Conservation (phyloP, 2,329 filamentous ascomycete genomes). For the Curvularia sp. region DNA sequence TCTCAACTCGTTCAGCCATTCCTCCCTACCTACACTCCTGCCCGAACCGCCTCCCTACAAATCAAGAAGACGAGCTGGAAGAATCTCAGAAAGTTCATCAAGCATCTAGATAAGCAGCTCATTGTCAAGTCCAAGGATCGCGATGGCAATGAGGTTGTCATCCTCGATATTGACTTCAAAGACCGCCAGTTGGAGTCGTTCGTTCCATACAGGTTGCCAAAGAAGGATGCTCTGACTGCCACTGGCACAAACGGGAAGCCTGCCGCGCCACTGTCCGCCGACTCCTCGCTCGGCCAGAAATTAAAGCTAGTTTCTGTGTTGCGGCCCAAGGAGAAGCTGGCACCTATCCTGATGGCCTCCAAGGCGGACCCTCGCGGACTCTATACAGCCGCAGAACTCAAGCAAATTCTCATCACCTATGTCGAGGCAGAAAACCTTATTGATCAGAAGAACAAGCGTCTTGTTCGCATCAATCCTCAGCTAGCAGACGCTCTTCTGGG, state of each 20-base stretch:
- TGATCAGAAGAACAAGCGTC: constrained; percentile 65
- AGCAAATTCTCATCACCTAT: constrained; percentile 64
- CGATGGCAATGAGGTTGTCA: constrained; percentile 68
- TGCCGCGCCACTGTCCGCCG: constrained; percentile 50
- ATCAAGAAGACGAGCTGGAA: constrained; percentile 77
- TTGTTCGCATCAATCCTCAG: constrained; percentile 68
- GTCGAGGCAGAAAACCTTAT: constrained; percentile 65
- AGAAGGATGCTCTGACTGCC: constrained; percentile 56
- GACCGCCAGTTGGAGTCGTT: constrained; percentile 63
- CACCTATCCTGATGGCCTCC: constrained; percentile 61
- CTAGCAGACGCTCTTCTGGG: constrained; percentile 69
- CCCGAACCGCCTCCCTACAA: constrained; percentile 64
- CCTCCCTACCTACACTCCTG: constrained; percentile 65
- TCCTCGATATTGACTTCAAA: constrained; percentile 70
- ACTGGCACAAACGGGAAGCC: constrained; percentile 50
- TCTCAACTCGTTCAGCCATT: constrained; percentile 71
- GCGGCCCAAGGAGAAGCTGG: constrained; percentile 64
- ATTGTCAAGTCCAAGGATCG: constrained; percentile 71
- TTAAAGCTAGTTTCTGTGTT: constrained; percentile 62
- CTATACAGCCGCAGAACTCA: constrained; percentile 67
- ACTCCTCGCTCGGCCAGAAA: constrained; percentile 57
- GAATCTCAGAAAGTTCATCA: constrained; percentile 73
- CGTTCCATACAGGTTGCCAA: constrained; percentile 68
- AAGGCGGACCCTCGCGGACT: constrained; percentile 61
- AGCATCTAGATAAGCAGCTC: constrained; percentile 68